Evolutionary conservation across 306 rosid species (phyloP), one percentile per base, ranked within the genome.

Genomic region (Gastrolobium bilobum): DNA sequence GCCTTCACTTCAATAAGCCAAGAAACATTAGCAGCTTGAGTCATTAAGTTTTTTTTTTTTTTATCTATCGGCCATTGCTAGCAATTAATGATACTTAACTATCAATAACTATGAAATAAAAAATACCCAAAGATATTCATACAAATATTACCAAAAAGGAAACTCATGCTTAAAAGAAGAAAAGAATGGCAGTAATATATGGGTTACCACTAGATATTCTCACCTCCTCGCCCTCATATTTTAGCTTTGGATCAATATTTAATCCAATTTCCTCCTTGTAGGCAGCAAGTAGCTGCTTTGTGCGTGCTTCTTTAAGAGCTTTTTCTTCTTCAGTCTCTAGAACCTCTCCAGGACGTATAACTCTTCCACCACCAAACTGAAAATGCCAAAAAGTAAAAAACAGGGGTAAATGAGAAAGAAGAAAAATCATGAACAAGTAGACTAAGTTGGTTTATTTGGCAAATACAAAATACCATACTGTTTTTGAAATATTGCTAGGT

Each of bases 301-400:
- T 94, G 33, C 84, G 91, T 51, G 87, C 92, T 76, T 92, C 93
- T 84, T 89, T 94, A 37, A 80, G 79, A 50, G 92, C 90, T n/a
- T 79, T 94, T 84, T 94, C 97, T 83, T 92, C 98, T 14, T 71
- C 90, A 2, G 93, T 88, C 88, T 94, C 97, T 34, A 92, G 92
- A 77, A 76, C 88, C 20, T 92, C 87, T 61, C 97, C 97, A 1
- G 98, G 97, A 68, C 82, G 90, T 80, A 92, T 78, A 53, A 57
- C 78, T 86, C 84, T 88, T 79, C 98, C 98, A 68, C 98, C 98
- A 38, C 98, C 98, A 83, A 82, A 94, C 97, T 92, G 81, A 85
- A 70, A 43, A 38, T 61, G 29, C 53, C 58, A 3, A 33, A 42
- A 66, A 3, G 13, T 11, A 10, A 14, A 58, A 42, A 8, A 26